phyloP scores from a whole-genome alignment of 495 filamentous ascomycete genomes.

The Tuber borchii region DNA sequence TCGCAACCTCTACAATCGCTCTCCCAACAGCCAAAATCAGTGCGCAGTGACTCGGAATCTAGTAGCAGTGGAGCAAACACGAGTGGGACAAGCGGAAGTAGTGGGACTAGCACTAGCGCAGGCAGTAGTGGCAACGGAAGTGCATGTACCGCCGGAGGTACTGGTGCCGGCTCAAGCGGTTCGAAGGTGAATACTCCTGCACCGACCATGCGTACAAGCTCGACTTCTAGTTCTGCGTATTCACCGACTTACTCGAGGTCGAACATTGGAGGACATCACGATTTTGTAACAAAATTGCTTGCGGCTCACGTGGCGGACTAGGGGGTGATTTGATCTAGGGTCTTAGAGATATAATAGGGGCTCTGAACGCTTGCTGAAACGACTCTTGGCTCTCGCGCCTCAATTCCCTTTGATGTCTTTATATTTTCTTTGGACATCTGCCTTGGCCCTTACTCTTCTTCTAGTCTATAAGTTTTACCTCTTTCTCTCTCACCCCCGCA shows the following conservation, averaged over 20 bases:
- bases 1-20: constrained; percentile 13
- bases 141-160: neutral
- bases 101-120: neutral
- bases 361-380: neutral
- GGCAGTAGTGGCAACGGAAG: neutral
- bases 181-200: constrained; percentile 18
- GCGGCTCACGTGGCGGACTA: neutral
- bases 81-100: neutral
- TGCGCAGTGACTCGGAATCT: constrained; percentile 25
- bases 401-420: neutral
- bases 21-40: constrained; percentile 16
- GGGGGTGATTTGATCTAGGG: neutral
- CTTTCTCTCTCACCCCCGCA: neutral
- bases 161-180: neutral
- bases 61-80: constrained; percentile 11
- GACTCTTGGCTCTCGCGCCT: neutral
- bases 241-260: constrained; percentile 24
- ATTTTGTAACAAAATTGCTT: neutral
- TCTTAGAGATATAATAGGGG: neutral
- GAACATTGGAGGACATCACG: constrained; percentile 17
- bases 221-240: constrained; percentile 17
- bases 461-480: neutral
- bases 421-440: neutral
- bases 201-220: constrained; percentile 14
- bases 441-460: neutral